These are phyloP conservation scores for Sclerotinia nivalis DNA, from an alignment of 2,329 filamentous ascomycete genomes.

Conservation along the genomic window DNA sequence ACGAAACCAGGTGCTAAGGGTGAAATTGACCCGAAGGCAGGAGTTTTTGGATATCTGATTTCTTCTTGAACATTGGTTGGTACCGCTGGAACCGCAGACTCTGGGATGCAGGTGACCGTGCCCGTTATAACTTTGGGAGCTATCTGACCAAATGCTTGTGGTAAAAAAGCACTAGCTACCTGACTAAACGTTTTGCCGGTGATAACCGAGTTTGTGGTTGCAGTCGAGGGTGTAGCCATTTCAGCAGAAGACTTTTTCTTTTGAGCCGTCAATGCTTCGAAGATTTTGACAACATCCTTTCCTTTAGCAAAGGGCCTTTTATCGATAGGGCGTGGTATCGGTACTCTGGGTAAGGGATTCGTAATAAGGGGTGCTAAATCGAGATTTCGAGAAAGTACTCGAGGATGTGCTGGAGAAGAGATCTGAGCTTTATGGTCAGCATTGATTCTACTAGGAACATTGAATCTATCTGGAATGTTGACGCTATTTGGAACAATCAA, in stretches of 20 bases:
- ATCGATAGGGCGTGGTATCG: not conserved
- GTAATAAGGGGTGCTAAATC: not conserved
- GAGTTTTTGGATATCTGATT: not conserved
- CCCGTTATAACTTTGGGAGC: not conserved
- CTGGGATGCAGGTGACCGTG: not conserved
- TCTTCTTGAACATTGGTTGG: not conserved
- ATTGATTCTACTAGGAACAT: too few species aligned
- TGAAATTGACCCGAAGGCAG: not conserved
- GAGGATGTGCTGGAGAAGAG: not conserved
- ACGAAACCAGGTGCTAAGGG: not conserved
- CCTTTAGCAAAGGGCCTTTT: not conserved
- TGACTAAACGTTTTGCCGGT: not conserved
- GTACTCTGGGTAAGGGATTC: not conserved
- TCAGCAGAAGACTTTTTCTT: not conserved
- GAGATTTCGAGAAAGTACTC: not conserved
- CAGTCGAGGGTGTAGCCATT: not conserved
- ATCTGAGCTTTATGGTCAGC: conserved; percentile 2
- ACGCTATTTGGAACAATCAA: too few species aligned
- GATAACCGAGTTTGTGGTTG: not conserved
- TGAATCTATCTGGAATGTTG: too few species aligned
- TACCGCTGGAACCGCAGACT: not conserved
- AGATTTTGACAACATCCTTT: not conserved
- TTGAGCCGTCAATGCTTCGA: not conserved
- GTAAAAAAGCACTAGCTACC: not conserved
- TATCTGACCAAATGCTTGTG: not conserved